Evolutionary conservation across 768 basidiomycete species (phyloP), one percentile per base, ranked within the genome.

Genomic region (Russula griseocarnosa): DNA sequence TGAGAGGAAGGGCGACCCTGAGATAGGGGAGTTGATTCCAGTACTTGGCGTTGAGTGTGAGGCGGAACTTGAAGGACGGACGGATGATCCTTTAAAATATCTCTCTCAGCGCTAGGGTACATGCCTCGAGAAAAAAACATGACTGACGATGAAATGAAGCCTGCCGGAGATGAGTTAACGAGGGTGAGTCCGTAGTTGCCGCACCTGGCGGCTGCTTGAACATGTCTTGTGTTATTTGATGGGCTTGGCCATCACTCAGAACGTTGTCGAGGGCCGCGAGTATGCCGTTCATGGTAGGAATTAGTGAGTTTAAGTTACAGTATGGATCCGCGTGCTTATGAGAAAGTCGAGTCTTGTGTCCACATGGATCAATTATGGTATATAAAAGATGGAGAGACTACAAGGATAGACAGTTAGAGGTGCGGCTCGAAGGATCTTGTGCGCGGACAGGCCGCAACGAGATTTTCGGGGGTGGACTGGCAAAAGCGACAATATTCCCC

Each of bases 201-300:
- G 55, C 55, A 42, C 49, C 50, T 36, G 62, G 56, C 50, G 50
- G 56, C 26, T 42, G 62, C 9, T 32, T 50, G 24, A 26, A 58
- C 3, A 14, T 36, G 13, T 44, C 22, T 36, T 34, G 55, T 28
- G 30, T 52, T 22, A 13, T 42, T 32, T 40, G 61, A 46, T 47
- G 16, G 22, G 47, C n/a, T 30, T 26, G 50, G 7, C 42, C 28
- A 22, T 57, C 30, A n/a, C n/a, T 32, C 4, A 24, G 62, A 36
- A 28, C 8, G 42, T 63, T 56, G 40, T 62, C 24, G 20, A 24
- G 42, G 18, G 40, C 28, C 56, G 32, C 58, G 13, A 18, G 13
- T 32, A 16, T 2, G 24, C 46, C 34, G 30, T 63, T 18, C 40
- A 47, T 47, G 46, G 42, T 51, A 46, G 24, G 20, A 34, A 34